Conservation (phyloP, 352 stramenopile genomes). For the Globisporangium irregulare region DNA sequence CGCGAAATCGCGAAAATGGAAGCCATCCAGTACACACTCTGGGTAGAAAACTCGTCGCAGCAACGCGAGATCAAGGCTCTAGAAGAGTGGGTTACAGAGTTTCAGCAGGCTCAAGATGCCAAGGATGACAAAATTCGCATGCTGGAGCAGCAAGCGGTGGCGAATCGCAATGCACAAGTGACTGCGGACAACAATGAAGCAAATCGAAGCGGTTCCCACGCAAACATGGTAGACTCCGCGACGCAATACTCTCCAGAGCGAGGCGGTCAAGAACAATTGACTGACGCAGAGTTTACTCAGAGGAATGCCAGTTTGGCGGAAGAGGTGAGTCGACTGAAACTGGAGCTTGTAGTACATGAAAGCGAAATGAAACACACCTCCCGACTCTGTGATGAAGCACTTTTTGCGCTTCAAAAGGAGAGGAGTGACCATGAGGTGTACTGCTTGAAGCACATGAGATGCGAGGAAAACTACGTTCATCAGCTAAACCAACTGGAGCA, state of each 20-base stretch:
- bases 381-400: background rate
- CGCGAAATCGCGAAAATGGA: constrained; percentile 31
- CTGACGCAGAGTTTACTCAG: background rate
- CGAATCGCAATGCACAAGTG: background rate
- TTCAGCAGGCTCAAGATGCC: constrained; percentile 20
- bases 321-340: background rate
- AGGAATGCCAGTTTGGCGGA: background rate
- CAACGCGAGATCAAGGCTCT: constrained; percentile 25
- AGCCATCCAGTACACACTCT: constrained; percentile 26
- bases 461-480: background rate
- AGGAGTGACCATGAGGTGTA: background rate
- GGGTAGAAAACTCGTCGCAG: constrained; percentile 24
- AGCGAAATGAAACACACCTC: background rate
- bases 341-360: background rate
- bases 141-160: constrained; percentile 20
- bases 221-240: background rate
- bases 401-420: background rate
- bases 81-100: constrained; percentile 15
- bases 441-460: background rate
- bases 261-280: background rate
- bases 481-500: background rate
- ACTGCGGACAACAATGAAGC: background rate
- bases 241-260: background rate
- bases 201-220: background rate
- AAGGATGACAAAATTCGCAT: constrained; percentile 12